Evolutionary conservation across 75 land plant genomes (phyloP), one percentile per base, ranked within the genome.

Genomic region (Azolla pinnata): DNA sequence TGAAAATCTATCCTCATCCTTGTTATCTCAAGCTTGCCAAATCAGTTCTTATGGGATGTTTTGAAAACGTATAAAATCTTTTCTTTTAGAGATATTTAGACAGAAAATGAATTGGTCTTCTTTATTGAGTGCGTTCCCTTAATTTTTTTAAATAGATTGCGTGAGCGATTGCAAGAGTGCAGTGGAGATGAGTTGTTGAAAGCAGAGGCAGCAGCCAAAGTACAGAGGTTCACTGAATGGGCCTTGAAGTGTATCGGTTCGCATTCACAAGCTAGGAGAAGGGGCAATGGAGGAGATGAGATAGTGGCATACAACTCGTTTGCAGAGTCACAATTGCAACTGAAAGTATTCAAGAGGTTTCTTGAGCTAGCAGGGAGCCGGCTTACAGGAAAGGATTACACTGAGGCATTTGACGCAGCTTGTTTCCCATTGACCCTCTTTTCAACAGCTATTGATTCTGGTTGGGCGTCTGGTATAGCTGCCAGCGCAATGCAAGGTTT

Each of bases 381-480:
- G 18, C 68, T 91, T 54, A 76, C 79, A 4, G 84, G 83, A 27
- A 91, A 88, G 61, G 93, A 91, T 30, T 91, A 84, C 46, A 82
- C 88, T 1, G 93, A 91, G 79, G 97, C 97, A 0, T 91, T 91
- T 68, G 97, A 91, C 76, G 93, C 97, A 23, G 88, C 93, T 18
- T 91, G 88, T 46, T 91, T 91, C 58, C 93, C 97, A 3, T 82
- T 91, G 0, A 91, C 97, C 31, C 83, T 91, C 24, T 91, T 91
- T 58, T 87, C 95, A 47, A 87, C 86, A 51, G 87, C 93, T 8
- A 88, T 91, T 44, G 97, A 91, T 70, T 88, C 88, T 47, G 83
- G 84, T 26, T 91, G 93, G 93, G 85, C 93, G 40, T 68, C 83
- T 66, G 97, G 97, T 45, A 84, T 79, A 26, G 77, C 97, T 4